These are phyloP conservation scores for Talinum fruticosum DNA, from an alignment of 148 eudicot species.

Conservation along the genomic window DNA sequence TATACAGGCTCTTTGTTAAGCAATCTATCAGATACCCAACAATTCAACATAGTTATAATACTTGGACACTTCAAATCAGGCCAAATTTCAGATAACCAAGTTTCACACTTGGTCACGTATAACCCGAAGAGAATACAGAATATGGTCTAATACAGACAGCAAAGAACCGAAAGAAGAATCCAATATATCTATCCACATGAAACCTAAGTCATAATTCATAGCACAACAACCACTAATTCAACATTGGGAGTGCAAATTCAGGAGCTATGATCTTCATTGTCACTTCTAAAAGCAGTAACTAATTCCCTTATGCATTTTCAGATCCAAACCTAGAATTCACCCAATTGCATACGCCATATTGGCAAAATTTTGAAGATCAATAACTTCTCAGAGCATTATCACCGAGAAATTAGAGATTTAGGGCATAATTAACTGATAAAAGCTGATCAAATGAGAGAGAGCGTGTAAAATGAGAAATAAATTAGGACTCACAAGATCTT, in stretches of 20 bases:
- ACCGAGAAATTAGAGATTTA: background rate
- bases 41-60: background rate
- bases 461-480: background rate
- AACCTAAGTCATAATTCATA: background rate
- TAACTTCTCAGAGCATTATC: background rate
- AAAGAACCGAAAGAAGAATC: background rate
- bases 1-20: background rate
- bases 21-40: background rate
- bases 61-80: background rate
- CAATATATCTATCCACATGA: background rate
- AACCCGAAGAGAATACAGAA: too few relatives aligned
- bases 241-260: background rate
- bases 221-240: background rate
- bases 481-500: conserved; percentile 61
- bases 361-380: background rate
- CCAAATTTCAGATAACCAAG: background rate
- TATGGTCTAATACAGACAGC: background rate
- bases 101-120: background rate
- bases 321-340: background rate
- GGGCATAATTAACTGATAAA: background rate
- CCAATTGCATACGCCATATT: too few relatives aligned
- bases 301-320: background rate
- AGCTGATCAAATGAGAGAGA: background rate
- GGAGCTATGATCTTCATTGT: background rate
- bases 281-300: background rate